Percentiles rank a stretch among this genome's conserved stretches.
Conservation (phyloP, 2,329 filamentous ascomycete genomes). For the Ophiostoma novo-ulmi region DNA sequence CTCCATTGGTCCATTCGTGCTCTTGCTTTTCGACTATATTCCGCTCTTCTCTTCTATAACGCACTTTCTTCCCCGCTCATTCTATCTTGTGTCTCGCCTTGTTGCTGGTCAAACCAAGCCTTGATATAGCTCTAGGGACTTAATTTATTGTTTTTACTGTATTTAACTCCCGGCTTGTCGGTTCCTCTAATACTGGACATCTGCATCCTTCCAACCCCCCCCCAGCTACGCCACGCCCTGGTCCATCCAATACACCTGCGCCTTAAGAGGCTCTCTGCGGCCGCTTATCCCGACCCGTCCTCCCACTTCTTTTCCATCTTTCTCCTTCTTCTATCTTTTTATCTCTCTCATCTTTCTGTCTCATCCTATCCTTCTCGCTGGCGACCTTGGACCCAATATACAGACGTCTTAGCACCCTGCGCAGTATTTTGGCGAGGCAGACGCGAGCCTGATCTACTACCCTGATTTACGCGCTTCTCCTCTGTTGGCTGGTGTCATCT, state of each 20-base stretch:
- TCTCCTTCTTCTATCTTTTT: background rate
- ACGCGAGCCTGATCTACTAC: background rate
- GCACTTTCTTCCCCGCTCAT: background rate
- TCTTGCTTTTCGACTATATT: background rate
- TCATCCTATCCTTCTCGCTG: constrained; percentile 9
- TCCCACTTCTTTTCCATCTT: background rate
- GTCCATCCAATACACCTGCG: constrained; percentile 13
- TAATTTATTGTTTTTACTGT: too few species aligned
- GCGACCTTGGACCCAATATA: background rate
- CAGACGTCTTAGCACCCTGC: background rate
- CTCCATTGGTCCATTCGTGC: constrained; percentile 11
- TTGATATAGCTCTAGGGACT: background rate
- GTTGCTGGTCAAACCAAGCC: background rate
- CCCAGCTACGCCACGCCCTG: constrained; percentile 21
- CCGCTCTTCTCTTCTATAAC: background rate
- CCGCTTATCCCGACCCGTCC: constrained; percentile 17
- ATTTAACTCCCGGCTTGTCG: too few species aligned
- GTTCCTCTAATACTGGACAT: background rate
- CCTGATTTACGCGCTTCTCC: constrained; percentile 2
- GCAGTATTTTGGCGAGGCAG: background rate
- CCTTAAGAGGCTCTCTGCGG: constrained; percentile 22
- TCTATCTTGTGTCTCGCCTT: background rate
- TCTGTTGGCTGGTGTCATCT: background rate
- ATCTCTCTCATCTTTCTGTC: background rate
- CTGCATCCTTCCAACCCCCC: background rate